phyloP scores from a whole-genome alignment of 345 rosid species.

The Ricinus communis region DNA sequence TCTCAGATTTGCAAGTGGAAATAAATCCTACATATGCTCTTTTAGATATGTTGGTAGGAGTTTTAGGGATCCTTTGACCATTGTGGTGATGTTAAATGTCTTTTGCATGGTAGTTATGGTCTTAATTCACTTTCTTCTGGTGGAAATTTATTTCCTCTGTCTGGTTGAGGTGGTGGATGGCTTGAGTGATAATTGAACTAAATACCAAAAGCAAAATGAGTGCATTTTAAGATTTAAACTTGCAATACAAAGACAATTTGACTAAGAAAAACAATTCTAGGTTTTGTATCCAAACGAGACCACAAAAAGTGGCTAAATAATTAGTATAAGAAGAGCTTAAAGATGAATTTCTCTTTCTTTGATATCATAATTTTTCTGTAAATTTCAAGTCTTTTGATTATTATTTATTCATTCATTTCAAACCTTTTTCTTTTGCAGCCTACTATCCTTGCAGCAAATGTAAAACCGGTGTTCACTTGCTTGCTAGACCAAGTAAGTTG shows the following conservation, averaged over 20 bases:
- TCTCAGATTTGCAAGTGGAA: background rate
- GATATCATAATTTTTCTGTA: background rate
- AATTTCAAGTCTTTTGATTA: background rate
- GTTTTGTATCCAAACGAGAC: too few relatives aligned
- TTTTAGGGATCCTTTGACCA: background rate
- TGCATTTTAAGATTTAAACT: too few relatives aligned
- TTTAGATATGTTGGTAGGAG: background rate
- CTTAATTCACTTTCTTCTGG: background rate
- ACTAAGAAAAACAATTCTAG: too few relatives aligned
- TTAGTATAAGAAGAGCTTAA: background rate
- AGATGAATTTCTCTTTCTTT: background rate
- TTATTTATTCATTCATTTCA: slow-evolving; percentile 19
- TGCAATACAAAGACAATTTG: background rate
- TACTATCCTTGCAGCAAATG: slow-evolving; percentile 71
- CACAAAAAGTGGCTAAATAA: background rate
- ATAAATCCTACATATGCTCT: background rate
- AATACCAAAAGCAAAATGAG: background rate
- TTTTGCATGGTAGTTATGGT: background rate
- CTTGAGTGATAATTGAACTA: background rate
- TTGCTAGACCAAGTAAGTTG: slow-evolving; percentile 83
- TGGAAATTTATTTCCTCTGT: background rate
- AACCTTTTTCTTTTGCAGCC: slow-evolving; percentile 60
- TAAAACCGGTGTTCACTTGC: slow-evolving; percentile 87
- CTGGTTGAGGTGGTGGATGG: slow-evolving; percentile 1
- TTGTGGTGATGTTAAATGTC: too few relatives aligned